Evolutionary conservation across 768 basidiomycete genomes (phyloP).

Genomic region (Xerocomus brunneocitrinus): DNA sequence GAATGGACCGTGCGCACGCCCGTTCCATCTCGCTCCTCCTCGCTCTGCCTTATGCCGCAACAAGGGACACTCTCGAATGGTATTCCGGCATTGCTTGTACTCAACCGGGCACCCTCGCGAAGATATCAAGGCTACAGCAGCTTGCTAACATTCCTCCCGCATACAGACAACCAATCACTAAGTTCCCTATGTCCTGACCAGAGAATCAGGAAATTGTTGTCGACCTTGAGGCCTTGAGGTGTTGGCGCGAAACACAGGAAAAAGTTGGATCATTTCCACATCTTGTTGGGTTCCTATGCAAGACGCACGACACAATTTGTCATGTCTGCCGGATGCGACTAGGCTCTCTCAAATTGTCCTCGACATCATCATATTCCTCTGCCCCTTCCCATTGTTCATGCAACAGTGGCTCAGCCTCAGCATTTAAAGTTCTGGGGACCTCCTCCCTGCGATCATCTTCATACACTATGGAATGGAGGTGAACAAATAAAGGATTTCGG

Average conservation of each 20-base stretch:
- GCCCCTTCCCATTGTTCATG: neutral
- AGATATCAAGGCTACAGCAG: neutral
- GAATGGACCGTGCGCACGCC: neutral
- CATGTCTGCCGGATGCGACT: neutral
- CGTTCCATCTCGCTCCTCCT: too few species aligned
- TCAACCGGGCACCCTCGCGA: neutral
- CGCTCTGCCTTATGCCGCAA: neutral
- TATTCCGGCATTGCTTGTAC: neutral
- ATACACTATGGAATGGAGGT: neutral
- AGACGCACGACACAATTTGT: neutral
- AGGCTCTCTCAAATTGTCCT: neutral
- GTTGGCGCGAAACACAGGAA: too few species aligned
- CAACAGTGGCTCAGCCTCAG: neutral
- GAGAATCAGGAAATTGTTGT: too few species aligned
- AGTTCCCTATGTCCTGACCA: too few species aligned
- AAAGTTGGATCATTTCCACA: too few species aligned
- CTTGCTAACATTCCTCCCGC: too few species aligned
- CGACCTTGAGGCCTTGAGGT: too few species aligned
- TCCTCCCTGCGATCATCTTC: neutral
- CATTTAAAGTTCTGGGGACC: neutral
- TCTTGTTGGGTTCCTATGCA: neutral
- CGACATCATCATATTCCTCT: neutral
- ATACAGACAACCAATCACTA: too few species aligned
- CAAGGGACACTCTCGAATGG: neutral
- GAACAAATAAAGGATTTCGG: neutral